Base-by-base conservation (phyloP, 2,329 filamentous ascomycete genomes). In the Myriosclerotinia scirpicola region DNA sequence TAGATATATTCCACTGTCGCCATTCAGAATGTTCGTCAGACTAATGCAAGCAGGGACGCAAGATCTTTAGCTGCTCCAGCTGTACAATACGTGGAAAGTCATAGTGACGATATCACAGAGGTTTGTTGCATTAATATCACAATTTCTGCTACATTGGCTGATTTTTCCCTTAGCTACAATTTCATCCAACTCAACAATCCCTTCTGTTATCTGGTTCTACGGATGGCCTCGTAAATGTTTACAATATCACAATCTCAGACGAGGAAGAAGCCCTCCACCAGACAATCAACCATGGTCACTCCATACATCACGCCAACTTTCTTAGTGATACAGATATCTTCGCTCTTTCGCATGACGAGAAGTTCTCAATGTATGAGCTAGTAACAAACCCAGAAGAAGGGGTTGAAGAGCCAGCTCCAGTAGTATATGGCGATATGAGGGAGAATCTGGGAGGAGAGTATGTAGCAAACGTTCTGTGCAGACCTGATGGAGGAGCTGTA, bases 211-310 rank as follows among this genome's bases (percentile, higher is more conserved):
- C 90, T 1, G 90, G 90, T 54, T 92, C 90, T 48, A 94, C 90
- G 17, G 91, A 95, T 77, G 90, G 90, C 8, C 84, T 94, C 1
- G 84, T 94, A 73, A 93, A 90, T 74, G 81, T 94, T 55, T 91
- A 90, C 78, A 88, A 95, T 78, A 89, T 86, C 22, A 82, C 83
- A 58, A 83, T 91, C 67, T 78, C 81, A 22, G 89, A 91, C 71
- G 91, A 94, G 77, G 91, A 94, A 74, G 91, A 94, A 56, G 87
- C 91, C 0, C 80, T 93, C 26, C 81, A 90, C 67, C 90, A 92
- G 77, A 90, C 92, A 15, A 87, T 93, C 76, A 94, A 94, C 77
- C 90, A 91, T 75, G 84, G 85, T 48, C 86, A 88, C 44, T 91
- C 90, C 0, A 85, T 94, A 70, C 90, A 92, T 76, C 89, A 86